These are phyloP conservation scores for Moricandia arvensis DNA, from an alignment of 345 rosid species.

Conservation along the genomic window DNA sequence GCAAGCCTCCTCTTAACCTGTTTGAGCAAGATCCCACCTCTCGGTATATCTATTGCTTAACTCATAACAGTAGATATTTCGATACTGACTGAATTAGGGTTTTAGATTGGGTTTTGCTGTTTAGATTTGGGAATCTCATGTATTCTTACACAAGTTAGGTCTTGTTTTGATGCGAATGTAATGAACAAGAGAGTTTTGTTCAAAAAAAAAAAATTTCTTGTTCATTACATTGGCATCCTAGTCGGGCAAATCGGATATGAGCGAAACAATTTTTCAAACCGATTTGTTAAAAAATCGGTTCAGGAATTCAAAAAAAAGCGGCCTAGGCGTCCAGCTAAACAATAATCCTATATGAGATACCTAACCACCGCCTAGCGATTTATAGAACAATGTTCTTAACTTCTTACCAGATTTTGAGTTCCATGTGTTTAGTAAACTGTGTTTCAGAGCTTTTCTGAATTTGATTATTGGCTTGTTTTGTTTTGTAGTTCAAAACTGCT, in stretches of 20 bases:
- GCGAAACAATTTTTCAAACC: no score
- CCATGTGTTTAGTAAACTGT: not conserved
- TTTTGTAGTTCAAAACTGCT: slow-evolving; percentile 61
- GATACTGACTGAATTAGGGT: not conserved
- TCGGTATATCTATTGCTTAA: slow-evolving; percentile 47
- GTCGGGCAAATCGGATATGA: no score
- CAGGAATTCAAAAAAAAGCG: no score
- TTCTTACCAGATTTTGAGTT: not conserved
- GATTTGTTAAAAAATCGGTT: no score
- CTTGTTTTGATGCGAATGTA: slow-evolving; percentile 5
- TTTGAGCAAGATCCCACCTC: slow-evolving; percentile 74
- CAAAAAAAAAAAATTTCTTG: no score
- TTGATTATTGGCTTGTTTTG: not conserved
- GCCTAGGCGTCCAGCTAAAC: no score
- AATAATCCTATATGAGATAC: no score
- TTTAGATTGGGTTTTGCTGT: slow-evolving; percentile 12
- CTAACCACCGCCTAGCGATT: no score
- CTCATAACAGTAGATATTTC: not conserved
- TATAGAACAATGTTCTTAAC: no score
- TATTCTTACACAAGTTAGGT: not conserved
- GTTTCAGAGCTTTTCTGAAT: slow-evolving; percentile 16
- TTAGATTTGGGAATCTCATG: not conserved
- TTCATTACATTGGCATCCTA: no score
- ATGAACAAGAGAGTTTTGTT: not conserved
- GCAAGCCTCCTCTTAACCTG: slow-evolving; percentile 79